These are phyloP conservation scores for Naganishia antarctica DNA, from an alignment of 768 basidiomycete species.

Conservation along the genomic window DNA sequence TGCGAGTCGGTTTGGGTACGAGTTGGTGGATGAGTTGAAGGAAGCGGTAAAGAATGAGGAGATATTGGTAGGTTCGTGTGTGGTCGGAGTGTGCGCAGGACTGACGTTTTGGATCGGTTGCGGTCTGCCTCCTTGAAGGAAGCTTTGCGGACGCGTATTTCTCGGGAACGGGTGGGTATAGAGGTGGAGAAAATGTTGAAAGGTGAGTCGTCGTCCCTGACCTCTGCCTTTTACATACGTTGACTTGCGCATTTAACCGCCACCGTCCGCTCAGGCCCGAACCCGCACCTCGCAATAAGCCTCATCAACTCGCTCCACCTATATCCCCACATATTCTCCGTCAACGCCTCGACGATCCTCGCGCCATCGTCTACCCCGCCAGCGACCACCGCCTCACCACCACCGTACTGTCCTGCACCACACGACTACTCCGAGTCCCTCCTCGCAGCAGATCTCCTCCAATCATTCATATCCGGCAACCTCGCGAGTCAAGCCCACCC, in stretches of 20 bases:
- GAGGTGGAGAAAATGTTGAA: slow-evolving; percentile 92
- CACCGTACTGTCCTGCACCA: slow-evolving; percentile 24
- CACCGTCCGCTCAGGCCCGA: slow-evolving; percentile 59
- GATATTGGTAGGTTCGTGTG: slow-evolving; percentile 51
- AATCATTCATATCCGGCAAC: slow-evolving; percentile 1
- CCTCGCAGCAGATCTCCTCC: slow-evolving; percentile 9
- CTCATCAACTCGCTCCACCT: slow-evolving; percentile 71
- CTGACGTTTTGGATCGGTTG: no score
- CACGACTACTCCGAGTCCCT: slow-evolving; percentile 17
- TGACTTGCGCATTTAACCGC: no score
- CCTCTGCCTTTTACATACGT: no score
- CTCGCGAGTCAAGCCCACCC: background rate
- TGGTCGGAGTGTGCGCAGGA: no score
- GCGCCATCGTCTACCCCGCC: slow-evolving; percentile 1
- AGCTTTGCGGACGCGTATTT: slow-evolving; percentile 71
- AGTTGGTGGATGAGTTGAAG: slow-evolving; percentile 52
- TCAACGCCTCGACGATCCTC: slow-evolving; percentile 50
- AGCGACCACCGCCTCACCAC: background rate
- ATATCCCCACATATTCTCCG: slow-evolving; percentile 53
- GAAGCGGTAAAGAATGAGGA: slow-evolving; percentile 55
- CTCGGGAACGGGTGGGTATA: slow-evolving; percentile 82
- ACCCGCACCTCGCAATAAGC: slow-evolving; percentile 68
- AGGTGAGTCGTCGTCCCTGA: no score
- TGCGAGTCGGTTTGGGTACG: slow-evolving; percentile 81
- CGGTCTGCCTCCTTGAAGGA: slow-evolving; percentile 59